Evolutionary conservation across 192 early-diverging fungal species (phyloP), one percentile per base, ranked within the genome.

Genomic region (Mortierella alpina): DNA sequence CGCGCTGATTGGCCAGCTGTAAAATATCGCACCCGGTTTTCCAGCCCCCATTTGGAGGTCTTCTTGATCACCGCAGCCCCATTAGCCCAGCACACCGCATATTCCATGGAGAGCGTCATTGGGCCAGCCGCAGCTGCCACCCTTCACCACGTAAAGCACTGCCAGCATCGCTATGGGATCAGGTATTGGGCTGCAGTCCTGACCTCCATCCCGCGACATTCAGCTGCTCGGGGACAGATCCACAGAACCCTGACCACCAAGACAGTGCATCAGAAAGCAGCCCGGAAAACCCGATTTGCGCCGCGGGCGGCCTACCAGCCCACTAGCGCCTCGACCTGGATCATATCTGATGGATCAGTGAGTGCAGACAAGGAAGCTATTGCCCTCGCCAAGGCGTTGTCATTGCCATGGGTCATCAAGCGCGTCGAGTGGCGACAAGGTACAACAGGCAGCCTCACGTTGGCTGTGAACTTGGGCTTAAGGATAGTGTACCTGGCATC

Each of bases 341-440:
- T 80, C 23, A 72, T 80, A 7, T 80, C 77, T 7, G 65, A 72
- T 45, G 77, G 70, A 7, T 68, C 66, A 15, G 77, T 80, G 15
- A 68, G 77, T 31, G 59, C 77, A 10, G 77, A 80, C 49, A 80
- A 80, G n/a, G 77, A 80, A 48, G 59, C 69, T 17, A 63, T 72
- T 8, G 66, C 65, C 2, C 54, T 80, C 5, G 77, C 77, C 14
- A 68, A 80, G 50, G 77, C 46, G 1, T 40, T 80, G 23, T 46
- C 64, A 18, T 18, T 80, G 0, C 77, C 77, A 14, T 80, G 77
- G 77, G 13, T n/a, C 4, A 58, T 80, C 14, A 80, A 80, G 60
- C 70, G 77, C 2, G 77, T 80, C 20, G 57, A 72, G 49, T 80
- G 77, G 77, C 77, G 70, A 17, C 51, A 72, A 68, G 70, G 77